Conservation (phyloP, 352 stramenopile genomes). For the Phytophthora melonis region DNA sequence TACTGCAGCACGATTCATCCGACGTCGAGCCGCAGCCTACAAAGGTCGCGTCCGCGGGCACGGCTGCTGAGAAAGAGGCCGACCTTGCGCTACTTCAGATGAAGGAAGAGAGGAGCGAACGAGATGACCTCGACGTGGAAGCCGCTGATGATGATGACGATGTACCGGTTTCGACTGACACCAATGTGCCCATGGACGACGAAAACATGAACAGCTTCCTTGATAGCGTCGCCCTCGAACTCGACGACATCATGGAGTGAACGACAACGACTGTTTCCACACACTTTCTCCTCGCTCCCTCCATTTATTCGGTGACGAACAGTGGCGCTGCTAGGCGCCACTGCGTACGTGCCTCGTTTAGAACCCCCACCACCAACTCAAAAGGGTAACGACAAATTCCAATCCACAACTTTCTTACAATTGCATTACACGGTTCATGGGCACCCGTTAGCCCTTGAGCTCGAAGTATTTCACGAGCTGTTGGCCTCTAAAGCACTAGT, state of each 20-base stretch:
- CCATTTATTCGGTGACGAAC: slow-evolving; percentile 16
- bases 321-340: slow-evolving; percentile 13
- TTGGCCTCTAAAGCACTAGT: slow-evolving; percentile 21
- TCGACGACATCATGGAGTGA: slow-evolving; percentile 82
- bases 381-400: slow-evolving; percentile 24
- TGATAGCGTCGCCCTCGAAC: slow-evolving; percentile 81
- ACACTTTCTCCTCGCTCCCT: slow-evolving; percentile 13
- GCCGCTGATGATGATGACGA: not conserved
- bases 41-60: slow-evolving; percentile 19
- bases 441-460: not conserved
- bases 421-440: not conserved
- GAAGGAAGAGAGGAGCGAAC: slow-evolving; percentile 36
- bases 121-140: slow-evolving; percentile 28
- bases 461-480: slow-evolving; percentile 13
- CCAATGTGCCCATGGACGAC: slow-evolving; percentile 47
- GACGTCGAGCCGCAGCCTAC: not conserved
- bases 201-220: slow-evolving; percentile 88
- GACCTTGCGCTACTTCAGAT: slow-evolving; percentile 25
- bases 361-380: slow-evolving; percentile 3
- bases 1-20: slow-evolving; percentile 12
- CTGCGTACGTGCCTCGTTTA: slow-evolving; percentile 24
- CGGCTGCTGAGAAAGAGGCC: slow-evolving; percentile 5
- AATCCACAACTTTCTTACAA: slow-evolving; percentile 33
- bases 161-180: slow-evolving; percentile 19
- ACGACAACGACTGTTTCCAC: slow-evolving; percentile 19